Evolutionary conservation across 2,329 filamentous ascomycete genomes (phyloP).

Genomic region (Acrocalymma vagum): DNA sequence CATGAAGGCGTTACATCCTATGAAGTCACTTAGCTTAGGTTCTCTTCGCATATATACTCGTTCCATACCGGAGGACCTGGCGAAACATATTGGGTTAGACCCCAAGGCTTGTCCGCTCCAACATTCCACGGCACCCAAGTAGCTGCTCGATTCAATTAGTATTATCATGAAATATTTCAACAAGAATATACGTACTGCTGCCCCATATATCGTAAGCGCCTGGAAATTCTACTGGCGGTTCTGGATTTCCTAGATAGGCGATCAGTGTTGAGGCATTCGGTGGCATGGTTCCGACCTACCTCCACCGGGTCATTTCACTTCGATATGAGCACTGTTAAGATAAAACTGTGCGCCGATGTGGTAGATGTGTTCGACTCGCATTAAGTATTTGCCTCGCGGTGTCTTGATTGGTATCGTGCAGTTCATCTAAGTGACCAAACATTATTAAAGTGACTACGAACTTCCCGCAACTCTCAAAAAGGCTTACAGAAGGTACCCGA

Average conservation of each 20-base stretch:
- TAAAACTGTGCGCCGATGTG: slow-evolving; percentile 1
- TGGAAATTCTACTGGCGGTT: slow-evolving; percentile 2
- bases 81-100: too few relatives aligned
- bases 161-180: too few relatives aligned
- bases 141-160: too few relatives aligned
- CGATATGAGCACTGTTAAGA: slow-evolving; percentile 5
- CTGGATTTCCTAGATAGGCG: not conserved
- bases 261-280: not conserved
- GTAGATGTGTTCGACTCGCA: slow-evolving; percentile 5
- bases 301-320: slow-evolving; percentile 7
- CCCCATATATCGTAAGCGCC: not conserved
- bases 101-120: too few relatives aligned
- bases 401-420: slow-evolving; percentile 2
- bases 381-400: slow-evolving; percentile 3
- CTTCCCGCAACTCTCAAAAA: not conserved
- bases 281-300: slow-evolving; percentile 5
- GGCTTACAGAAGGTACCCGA: not conserved
- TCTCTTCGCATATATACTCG: too few relatives aligned
- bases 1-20: too few relatives aligned
- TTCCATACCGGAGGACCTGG: too few relatives aligned
- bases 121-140: too few relatives aligned
- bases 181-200: too few relatives aligned
- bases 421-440: slow-evolving; percentile 27
- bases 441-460: not conserved
- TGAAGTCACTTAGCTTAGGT: too few relatives aligned